Conservation (phyloP, 768 basidiomycete genomes). For the Mycena pura region DNA sequence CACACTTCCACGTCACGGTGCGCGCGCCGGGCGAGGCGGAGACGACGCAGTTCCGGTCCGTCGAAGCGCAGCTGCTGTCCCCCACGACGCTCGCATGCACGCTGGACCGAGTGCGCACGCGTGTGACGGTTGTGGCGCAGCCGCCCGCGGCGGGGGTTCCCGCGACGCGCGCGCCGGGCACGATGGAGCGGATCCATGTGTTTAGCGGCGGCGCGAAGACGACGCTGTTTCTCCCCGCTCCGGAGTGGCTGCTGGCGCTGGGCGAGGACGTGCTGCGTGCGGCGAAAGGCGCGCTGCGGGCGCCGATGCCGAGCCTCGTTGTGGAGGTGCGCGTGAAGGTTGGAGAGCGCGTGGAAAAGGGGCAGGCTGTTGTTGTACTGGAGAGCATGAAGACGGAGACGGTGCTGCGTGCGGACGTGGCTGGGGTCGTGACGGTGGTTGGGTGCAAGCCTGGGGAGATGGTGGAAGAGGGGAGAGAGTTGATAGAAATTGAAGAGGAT, state of each 20-base stretch:
- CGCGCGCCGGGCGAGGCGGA: constrained; percentile 39
- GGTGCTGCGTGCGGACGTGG: constrained; percentile 72
- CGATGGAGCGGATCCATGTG: constrained; percentile 79
- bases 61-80: constrained; percentile 63
- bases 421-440: constrained; percentile 74
- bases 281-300: constrained; percentile 70
- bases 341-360: constrained; percentile 81
- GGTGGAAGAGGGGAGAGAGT: constrained; percentile 85
- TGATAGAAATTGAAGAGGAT: constrained; percentile 70
- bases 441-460: constrained; percentile 87
- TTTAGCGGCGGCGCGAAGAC: constrained; percentile 71
- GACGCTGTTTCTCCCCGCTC: constrained; percentile 70
- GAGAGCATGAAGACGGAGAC: constrained; percentile 99
- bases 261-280: constrained; percentile 63
- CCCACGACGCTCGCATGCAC: constrained; percentile 61
- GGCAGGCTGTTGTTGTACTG: constrained; percentile 81
- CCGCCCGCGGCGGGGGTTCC: constrained; percentile 58
- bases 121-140: constrained; percentile 81
- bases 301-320: constrained; percentile 94
- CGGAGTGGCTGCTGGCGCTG: constrained; percentile 72
- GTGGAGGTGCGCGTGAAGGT: constrained; percentile 84
- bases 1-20: constrained; percentile 62
- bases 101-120: constrained; percentile 54
- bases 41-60: constrained; percentile 50
- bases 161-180: constrained; percentile 58